Percentiles rank a stretch among this genome's conserved stretches.
Evolutionary conservation across 306 rosid species (phyloP).

Genomic region (Castanospermum australe): DNA sequence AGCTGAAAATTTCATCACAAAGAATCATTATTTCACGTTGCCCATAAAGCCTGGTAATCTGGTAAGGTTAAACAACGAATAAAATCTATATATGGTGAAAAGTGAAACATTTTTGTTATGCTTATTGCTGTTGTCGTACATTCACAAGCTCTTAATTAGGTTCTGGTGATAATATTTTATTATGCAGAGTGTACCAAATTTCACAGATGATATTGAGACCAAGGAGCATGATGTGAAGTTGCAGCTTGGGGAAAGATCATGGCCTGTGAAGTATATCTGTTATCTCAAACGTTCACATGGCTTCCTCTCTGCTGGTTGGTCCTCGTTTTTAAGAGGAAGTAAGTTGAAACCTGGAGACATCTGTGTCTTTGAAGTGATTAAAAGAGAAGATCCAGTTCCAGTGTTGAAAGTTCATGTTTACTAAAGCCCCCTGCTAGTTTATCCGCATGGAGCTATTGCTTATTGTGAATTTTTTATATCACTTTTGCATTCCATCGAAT

Average conservation of each 20-base stretch:
- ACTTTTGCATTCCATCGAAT: too few species aligned
- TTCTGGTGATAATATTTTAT: neutral
- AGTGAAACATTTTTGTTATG: neutral
- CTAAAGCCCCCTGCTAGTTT: too few species aligned
- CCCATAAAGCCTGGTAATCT: neutral
- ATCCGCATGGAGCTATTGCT: too few species aligned
- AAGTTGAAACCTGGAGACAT: too few species aligned
- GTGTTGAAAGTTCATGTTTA: too few species aligned
- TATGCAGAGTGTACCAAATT: constrained; percentile 13
- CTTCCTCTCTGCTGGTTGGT: neutral
- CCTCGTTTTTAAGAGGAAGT: neutral
- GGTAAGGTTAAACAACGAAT: neutral
- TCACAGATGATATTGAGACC: neutral
- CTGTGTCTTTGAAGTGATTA: too few species aligned
- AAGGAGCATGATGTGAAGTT: neutral
- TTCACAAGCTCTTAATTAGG: neutral
- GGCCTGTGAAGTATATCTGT: constrained; percentile 4
- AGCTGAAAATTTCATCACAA: neutral
- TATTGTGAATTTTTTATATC: too few species aligned
- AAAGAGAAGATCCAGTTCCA: too few species aligned
- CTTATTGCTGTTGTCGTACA: too few species aligned
- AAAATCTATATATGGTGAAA: neutral
- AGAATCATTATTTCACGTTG: neutral
- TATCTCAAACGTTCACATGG: accelerated
- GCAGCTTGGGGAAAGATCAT: constrained; percentile 3